Evolutionary conservation across 1,284 basidiomycete species (phyloP).

Genomic region (Farysia itapuensis): DNA sequence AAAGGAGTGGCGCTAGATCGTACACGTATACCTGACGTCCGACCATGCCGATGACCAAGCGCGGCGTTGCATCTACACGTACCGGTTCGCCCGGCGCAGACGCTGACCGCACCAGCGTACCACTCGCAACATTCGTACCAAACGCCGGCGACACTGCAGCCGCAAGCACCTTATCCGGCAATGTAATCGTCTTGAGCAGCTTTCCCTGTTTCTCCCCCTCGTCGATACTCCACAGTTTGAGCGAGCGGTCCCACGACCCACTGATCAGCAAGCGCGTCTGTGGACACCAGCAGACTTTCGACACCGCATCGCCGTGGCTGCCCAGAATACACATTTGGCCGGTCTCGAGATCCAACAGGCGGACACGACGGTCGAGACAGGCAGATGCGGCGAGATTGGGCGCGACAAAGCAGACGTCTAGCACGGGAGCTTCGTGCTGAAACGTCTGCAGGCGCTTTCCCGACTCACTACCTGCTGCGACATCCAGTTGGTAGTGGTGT

Average conservation of each 20-base stretch:
- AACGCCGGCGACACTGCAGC: slow-evolving; percentile 49
- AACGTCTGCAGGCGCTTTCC: slow-evolving; percentile 46
- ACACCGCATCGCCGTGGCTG: slow-evolving; percentile 47
- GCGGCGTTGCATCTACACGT: slow-evolving; percentile 21
- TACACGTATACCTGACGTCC: slow-evolving; percentile 46
- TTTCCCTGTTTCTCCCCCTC: neutral
- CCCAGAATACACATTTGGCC: slow-evolving; percentile 48
- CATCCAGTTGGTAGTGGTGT: slow-evolving; percentile 37
- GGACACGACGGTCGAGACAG: slow-evolving; percentile 46
- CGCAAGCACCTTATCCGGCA: slow-evolving; percentile 53
- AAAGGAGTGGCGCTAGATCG: slow-evolving; percentile 30
- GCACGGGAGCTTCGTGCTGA: slow-evolving; percentile 50
- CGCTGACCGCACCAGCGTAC: slow-evolving; percentile 2
- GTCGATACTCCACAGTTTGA: slow-evolving; percentile 45
- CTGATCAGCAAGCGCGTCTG: slow-evolving; percentile 30
- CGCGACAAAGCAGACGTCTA: slow-evolving; percentile 54
- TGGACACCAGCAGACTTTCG: slow-evolving; percentile 42
- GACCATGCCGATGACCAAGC: slow-evolving; percentile 49
- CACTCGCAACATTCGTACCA: neutral
- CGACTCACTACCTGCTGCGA: too few species aligned
- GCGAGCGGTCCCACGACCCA: slow-evolving; percentile 36
- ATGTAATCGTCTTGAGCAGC: slow-evolving; percentile 25
- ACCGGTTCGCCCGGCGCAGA: neutral
- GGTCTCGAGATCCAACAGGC: slow-evolving; percentile 43
- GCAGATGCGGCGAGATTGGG: slow-evolving; percentile 45